phyloP scores from a whole-genome alignment of 1,284 basidiomycete species.

The Cutaneotrichosporon sp. region DNA sequence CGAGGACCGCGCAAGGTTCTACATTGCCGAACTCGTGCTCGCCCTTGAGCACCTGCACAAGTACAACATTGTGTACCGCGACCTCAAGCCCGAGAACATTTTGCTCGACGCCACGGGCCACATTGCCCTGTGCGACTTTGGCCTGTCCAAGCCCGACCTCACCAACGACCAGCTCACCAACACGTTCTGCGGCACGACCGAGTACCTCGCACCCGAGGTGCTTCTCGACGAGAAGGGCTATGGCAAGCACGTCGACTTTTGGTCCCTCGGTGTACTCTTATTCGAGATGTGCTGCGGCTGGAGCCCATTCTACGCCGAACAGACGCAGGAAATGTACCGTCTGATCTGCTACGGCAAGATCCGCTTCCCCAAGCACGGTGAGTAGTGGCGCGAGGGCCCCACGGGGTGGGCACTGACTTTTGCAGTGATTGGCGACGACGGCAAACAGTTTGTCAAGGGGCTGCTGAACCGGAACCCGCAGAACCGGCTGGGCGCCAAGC shows the following conservation, averaged over 20 bases:
- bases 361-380: conserved; percentile 77
- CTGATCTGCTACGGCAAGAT: conserved; percentile 95
- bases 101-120: conserved; percentile 94
- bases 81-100: conserved; percentile 96
- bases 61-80: conserved; percentile 93
- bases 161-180: conserved; percentile 92
- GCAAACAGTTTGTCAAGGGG: conserved; percentile 98
- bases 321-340: conserved; percentile 99
- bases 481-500: conserved; percentile 84
- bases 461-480: conserved; percentile 96
- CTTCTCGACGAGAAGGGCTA: conserved; percentile 98
- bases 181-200: conserved; percentile 94
- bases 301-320: conserved; percentile 99
- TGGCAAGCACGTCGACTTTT: conserved; percentile 98
- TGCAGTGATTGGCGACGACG: conserved; percentile 81
- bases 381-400: not conserved
- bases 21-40: conserved; percentile 88
- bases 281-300: conserved; percentile 99
- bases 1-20: conserved; percentile 89
- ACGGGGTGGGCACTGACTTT: not conserved
- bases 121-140: conserved; percentile 94
- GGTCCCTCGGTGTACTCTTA: conserved; percentile 85
- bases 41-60: conserved; percentile 95
- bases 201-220: conserved; percentile 97
- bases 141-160: conserved; percentile 91